phyloP scores from a whole-genome alignment of 768 basidiomycete genomes.

The Russula sp. region DNA sequence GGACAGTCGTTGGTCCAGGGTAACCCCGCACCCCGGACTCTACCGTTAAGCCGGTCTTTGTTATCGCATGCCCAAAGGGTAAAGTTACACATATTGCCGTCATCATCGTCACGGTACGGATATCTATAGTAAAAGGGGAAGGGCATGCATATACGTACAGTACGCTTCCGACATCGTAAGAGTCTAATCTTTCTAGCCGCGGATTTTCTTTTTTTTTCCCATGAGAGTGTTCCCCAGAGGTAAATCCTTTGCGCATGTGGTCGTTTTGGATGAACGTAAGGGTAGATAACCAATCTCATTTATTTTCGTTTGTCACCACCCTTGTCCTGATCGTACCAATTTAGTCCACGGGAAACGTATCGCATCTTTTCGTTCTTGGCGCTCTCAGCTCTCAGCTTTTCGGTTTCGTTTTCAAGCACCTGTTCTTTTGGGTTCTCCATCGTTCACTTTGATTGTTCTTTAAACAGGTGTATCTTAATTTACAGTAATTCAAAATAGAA shows the following conservation, averaged over 20 bases:
- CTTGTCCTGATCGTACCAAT: neutral
- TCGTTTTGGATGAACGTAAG: neutral
- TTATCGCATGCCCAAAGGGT: neutral
- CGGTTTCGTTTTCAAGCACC: neutral
- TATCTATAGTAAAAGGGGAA: conserved; percentile 1
- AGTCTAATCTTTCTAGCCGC: neutral
- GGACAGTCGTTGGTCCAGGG: neutral
- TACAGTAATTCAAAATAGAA: neutral
- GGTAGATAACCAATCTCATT: neutral
- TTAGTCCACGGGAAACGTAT: neutral
- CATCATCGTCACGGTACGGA: neutral
- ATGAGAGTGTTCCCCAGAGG: neutral
- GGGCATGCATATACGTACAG: neutral
- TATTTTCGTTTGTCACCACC: too few relatives aligned
- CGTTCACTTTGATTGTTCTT: neutral
- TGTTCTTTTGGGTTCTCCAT: neutral
- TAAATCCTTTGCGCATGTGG: neutral
- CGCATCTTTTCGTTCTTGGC: neutral
- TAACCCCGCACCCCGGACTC: neutral
- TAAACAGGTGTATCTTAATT: neutral
- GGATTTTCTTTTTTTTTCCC: neutral
- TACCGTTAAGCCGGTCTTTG: neutral
- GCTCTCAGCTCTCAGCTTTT: neutral
- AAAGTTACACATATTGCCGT: neutral
- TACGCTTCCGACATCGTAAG: neutral